Base-by-base conservation (phyloP, 2,329 filamentous ascomycete species). In the Ophiosphaerella narmari region DNA sequence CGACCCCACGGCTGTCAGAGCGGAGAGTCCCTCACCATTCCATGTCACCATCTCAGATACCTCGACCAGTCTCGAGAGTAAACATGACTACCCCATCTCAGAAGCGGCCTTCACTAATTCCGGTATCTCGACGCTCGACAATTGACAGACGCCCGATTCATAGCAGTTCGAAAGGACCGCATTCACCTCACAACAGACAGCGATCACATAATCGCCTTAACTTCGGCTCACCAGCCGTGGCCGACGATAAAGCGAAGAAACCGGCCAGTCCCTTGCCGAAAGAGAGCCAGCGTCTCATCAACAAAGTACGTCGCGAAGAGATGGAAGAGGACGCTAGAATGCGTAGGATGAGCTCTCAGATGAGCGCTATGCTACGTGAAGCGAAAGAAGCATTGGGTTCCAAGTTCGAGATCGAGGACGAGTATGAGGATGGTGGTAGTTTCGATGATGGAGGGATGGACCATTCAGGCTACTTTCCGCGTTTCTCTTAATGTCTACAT, bases 281-380 rank as follows among this genome's bases (percentile, higher is more conserved):
- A 16, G 90, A 96, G 64, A 89, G 90, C 6, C 87, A 87, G 66
- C 82, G 83, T 38, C 84, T 92, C 48, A 86, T 90, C 5, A 86
- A 86, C n/a, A 82, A 85, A 66, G 83, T 87, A 58, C 80, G 86
- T 21, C 83, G 84, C 43, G 88, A 89, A 50, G 91, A 96, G 63
- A 80, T 86, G 39, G 87, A 92, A 61, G 83, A 89, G 7, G 91
- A 97, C 61, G 84, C 86, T 37, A 86, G 88, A 44, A 88, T 97
- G 61, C 86, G 85, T 41, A 84, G 87, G 23, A 86, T 97, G 73
- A 95, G 94, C 68, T 81, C 84, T 40, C 85, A 89, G 62, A 77
- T 97, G 40, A 84, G 89, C 66, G 88, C 87, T 31, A 91, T 99
- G 88, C 95, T 99, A 46, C 82, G 86, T 2, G 88, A 97, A 73